A percentile compares a stretch with the other conserved stretches of the same genome.
phyloP scores from a whole-genome alignment of 805 yeast genomes.

The Starmerella kuoi region DNA sequence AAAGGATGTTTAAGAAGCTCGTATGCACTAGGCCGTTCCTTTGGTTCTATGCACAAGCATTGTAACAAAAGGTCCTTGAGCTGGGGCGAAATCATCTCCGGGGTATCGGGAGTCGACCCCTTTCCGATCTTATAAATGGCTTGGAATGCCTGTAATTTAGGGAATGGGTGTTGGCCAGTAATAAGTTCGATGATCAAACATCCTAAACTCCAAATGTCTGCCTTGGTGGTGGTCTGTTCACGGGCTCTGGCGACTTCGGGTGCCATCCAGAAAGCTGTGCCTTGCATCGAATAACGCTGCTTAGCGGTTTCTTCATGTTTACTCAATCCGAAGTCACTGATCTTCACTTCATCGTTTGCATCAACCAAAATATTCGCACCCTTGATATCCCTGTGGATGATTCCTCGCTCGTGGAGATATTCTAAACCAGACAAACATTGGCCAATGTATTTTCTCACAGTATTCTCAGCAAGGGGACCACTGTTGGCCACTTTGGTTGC shows the following conservation, averaged over 20 bases:
- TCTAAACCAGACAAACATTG: slow-evolving; percentile 66
- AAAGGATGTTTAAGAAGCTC: slow-evolving; percentile 59
- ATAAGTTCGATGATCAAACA: slow-evolving; percentile 90
- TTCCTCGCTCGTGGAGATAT: slow-evolving; percentile 61
- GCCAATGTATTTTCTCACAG: slow-evolving; percentile 56
- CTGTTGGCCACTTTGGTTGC: slow-evolving; percentile 50
- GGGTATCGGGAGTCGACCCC: slow-evolving; percentile 61
- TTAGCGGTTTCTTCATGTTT: slow-evolving; percentile 46
- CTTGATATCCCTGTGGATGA: slow-evolving; percentile 77
- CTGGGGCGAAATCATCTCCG: slow-evolving; percentile 48
- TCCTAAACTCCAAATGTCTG: slow-evolving; percentile 96
- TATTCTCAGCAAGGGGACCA: slow-evolving; percentile 68
- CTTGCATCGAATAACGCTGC: slow-evolving; percentile 76
- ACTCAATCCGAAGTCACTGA: slow-evolving; percentile 79
- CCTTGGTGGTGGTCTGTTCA: slow-evolving; percentile 76
- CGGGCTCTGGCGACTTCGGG: slow-evolving; percentile 91
- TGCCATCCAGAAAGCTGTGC: slow-evolving; percentile 98
- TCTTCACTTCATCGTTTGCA: slow-evolving; percentile 67
- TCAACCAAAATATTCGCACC: slow-evolving; percentile 80
- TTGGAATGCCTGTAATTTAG: slow-evolving; percentile 90
- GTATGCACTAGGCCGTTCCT: slow-evolving; percentile 59
- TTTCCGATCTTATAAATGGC: slow-evolving; percentile 92
- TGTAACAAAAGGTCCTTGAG: slow-evolving; percentile 53
- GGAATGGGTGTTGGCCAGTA: slow-evolving; percentile 93
- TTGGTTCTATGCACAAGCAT: slow-evolving; percentile 66